These are phyloP conservation scores for Penicillium sp. DNA, from an alignment of 2,329 filamentous ascomycete species.

Conservation along the genomic window DNA sequence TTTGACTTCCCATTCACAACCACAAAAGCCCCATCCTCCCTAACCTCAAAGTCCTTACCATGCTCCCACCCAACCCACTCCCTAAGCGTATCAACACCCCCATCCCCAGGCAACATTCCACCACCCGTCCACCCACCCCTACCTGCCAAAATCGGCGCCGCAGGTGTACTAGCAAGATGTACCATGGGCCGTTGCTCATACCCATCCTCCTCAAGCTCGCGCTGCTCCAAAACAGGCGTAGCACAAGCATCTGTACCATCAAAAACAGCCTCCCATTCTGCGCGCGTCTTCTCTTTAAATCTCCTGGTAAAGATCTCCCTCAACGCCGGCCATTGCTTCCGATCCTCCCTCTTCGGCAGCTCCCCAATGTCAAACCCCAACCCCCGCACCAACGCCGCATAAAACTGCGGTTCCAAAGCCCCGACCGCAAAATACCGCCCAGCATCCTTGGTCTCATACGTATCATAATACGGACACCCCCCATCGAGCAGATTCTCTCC, in stretches of 20 bases:
- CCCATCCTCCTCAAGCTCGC: conserved; percentile 64
- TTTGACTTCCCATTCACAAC: conserved; percentile 38
- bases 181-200: conserved; percentile 51
- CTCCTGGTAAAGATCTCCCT: conserved; percentile 57
- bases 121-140: conserved; percentile 67
- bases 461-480: conserved; percentile 84
- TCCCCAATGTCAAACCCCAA: conserved; percentile 57
- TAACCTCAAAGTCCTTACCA: conserved; percentile 69
- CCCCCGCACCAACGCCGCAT: conserved; percentile 64
- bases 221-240: conserved; percentile 78
- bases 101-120: conserved; percentile 64
- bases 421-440: conserved; percentile 82
- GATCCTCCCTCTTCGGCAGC: conserved; percentile 56
- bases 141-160: conserved; percentile 57
- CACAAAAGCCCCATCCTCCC: conserved; percentile 60
- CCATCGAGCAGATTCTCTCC: conserved; percentile 80
- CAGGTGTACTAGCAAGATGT: conserved; percentile 66
- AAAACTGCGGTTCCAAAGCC: conserved; percentile 86
- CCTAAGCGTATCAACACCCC: conserved; percentile 67
- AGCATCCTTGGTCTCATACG: conserved; percentile 76
- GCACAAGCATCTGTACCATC: conserved; percentile 90
- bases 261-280: conserved; percentile 82
- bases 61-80: conserved; percentile 76
- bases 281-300: conserved; percentile 69
- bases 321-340: conserved; percentile 66